Conservation (phyloP, 257 asterid genomes). For the Coffea canephora region DNA sequence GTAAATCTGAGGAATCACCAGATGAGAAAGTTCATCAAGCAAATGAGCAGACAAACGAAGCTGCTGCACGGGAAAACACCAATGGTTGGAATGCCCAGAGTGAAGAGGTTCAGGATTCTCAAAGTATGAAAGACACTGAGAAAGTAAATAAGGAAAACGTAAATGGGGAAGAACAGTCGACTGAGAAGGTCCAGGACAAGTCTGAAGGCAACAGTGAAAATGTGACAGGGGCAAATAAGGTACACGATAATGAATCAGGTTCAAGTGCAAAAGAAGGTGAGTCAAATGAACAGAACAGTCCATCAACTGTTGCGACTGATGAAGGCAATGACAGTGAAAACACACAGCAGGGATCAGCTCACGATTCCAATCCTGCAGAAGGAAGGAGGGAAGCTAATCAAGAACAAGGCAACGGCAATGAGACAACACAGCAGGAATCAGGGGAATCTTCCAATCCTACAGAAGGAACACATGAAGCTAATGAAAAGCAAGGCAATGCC, state of each 20-base stretch:
- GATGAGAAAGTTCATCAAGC: conserved; percentile 29
- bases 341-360: conserved; percentile 8
- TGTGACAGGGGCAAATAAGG: conserved; percentile 21
- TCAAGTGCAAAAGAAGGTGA: conserved; percentile 21
- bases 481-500: conserved; percentile 22
- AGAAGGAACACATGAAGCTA: conserved; percentile 23
- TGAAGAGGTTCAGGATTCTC: conserved; percentile 27
- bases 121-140: conserved; percentile 30
- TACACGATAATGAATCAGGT: conserved; percentile 14
- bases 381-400: conserved; percentile 26
- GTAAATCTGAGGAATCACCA: conserved; percentile 27
- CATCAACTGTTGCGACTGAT: conserved; percentile 11
- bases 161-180: conserved; percentile 29
- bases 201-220: conserved; percentile 14
- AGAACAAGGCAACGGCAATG: conserved; percentile 18
- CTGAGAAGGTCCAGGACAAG: conserved; percentile 22
- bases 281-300: conserved; percentile 26
- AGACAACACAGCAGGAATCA: conserved; percentile 13
- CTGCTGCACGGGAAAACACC: conserved; percentile 20
- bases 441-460: conserved; percentile 12
- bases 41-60: conserved; percentile 30
- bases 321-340: conserved; percentile 24
- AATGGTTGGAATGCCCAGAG: conserved; percentile 23
- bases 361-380: conserved; percentile 5
- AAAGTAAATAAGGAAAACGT: conserved; percentile 19